Conservation (phyloP, 371 early-diverging fungal species). For the Blastocladiella emersonii region DNA sequence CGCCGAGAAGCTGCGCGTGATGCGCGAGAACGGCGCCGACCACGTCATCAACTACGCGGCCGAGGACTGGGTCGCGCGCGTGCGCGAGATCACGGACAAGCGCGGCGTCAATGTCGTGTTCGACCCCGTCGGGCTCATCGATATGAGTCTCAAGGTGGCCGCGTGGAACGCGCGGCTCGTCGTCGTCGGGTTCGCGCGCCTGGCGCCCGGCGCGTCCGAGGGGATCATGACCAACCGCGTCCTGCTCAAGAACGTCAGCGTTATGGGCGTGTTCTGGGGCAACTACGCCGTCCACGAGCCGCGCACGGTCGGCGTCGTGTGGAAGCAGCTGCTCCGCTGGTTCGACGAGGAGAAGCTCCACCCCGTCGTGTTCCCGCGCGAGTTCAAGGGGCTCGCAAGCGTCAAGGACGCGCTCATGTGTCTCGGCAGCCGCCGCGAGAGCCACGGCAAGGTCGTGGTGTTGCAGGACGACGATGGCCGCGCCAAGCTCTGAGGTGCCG, state of each 20-base stretch:
- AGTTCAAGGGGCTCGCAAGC: conserved; percentile 46
- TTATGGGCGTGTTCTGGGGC: conserved; percentile 65
- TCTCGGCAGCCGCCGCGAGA: conserved; percentile 43
- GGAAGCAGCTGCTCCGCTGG: conserved; percentile 52
- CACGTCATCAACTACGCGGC: conserved; percentile 62
- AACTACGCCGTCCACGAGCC: conserved; percentile 51
- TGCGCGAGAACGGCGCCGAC: conserved; percentile 57
- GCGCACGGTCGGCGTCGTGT: conserved; percentile 47
- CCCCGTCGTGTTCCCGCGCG: conserved; percentile 54
- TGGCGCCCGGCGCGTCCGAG: conserved; percentile 47
- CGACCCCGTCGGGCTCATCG: conserved; percentile 65
- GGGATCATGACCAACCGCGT: conserved; percentile 65
- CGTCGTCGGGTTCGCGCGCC: conserved; percentile 71
- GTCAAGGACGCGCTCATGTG: conserved; percentile 54
- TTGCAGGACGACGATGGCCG: neutral
- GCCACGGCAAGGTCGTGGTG: conserved; percentile 70
- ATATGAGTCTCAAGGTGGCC: conserved; percentile 28
- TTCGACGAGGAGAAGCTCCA: conserved; percentile 42
- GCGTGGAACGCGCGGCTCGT: conserved; percentile 16
- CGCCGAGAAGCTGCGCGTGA: conserved; percentile 52
- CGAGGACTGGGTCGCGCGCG: conserved; percentile 54
- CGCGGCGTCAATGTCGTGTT: conserved; percentile 61
- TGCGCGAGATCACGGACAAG: conserved; percentile 53
- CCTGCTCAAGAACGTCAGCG: conserved; percentile 63
- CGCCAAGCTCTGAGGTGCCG: too few relatives aligned